Conservation (phyloP, 345 rosid genomes). For the Atalantia buxifolia region DNA sequence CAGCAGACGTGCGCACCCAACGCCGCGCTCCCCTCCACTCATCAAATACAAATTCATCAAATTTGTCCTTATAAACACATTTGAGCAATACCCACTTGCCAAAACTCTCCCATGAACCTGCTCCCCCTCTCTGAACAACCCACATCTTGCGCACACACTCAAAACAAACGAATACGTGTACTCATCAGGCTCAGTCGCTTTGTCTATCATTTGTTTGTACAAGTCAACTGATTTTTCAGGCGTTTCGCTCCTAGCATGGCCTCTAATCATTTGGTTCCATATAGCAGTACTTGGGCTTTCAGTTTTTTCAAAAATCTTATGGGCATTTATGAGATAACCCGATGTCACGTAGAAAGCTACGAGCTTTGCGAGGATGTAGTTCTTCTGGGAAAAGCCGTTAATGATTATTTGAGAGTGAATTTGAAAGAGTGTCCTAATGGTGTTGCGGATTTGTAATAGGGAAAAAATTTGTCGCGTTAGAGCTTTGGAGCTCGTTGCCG, state of each 20-base stretch:
- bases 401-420: constrained; percentile 33
- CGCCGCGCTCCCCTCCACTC: background rate
- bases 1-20: constrained; percentile 24
- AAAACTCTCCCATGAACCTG: constrained; percentile 47
- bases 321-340: constrained; percentile 18
- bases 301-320: constrained; percentile 16
- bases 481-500: constrained; percentile 21
- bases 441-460: constrained; percentile 24
- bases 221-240: constrained; percentile 27
- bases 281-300: constrained; percentile 32
- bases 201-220: constrained; percentile 35
- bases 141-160: constrained; percentile 35
- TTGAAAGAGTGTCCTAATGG: constrained; percentile 16
- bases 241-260: constrained; percentile 26
- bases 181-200: constrained; percentile 34
- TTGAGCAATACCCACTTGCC: constrained; percentile 33
- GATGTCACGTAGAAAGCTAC: constrained; percentile 29
- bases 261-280: constrained; percentile 57
- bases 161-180: constrained; percentile 46
- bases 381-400: constrained; percentile 34
- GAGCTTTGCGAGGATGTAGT: constrained; percentile 29
- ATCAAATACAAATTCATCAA: constrained; percentile 43
- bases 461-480: constrained; percentile 34
- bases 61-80: constrained; percentile 39
- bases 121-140: constrained; percentile 37